Evolutionary conservation across 108 stramenopile species (phyloP).

Genomic region (Fragilariopsis cylindrus): DNA sequence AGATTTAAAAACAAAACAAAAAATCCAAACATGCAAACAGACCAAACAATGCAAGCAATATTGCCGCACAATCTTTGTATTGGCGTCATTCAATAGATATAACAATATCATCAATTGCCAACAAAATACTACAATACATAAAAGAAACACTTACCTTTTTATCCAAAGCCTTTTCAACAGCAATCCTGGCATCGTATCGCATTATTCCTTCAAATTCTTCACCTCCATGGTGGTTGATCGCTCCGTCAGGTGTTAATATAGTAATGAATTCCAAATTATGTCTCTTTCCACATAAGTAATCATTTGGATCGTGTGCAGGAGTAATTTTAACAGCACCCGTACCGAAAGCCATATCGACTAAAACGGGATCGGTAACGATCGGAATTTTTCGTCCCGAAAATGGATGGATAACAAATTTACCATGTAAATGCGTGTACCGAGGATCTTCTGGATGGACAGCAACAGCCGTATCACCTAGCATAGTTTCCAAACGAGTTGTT

Average conservation of each 20-base stretch:
- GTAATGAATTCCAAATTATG: conserved; percentile 95
- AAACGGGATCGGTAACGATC: conserved; percentile 87
- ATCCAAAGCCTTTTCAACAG: conserved; percentile 93
- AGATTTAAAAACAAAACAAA: neutral
- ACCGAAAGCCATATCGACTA: conserved; percentile 99
- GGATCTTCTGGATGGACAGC: conserved; percentile 98
- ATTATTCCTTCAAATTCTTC: conserved; percentile 94
- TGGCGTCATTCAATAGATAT: no score
- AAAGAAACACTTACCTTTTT: conserved; percentile 54
- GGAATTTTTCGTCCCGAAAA: conserved; percentile 94
- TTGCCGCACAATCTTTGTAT: neutral
- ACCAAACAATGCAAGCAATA: neutral
- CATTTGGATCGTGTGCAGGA: conserved; percentile 99
- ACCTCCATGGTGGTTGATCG: conserved; percentile 87
- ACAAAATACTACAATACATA: no score
- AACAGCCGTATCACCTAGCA: conserved; percentile 99
- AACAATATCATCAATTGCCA: no score
- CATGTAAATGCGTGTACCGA: conserved; percentile 97
- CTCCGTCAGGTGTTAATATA: conserved; percentile 87
- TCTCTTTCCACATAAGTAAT: conserved; percentile 97
- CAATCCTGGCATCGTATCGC: conserved; percentile 97
- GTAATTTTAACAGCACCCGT: conserved; percentile 99
- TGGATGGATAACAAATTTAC: conserved; percentile 94
- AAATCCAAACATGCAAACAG: neutral
- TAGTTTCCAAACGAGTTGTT: conserved; percentile 99